Evolutionary conservation across 1,139 yeast genomes (phyloP), one percentile per base, ranked within the genome.

Genomic region (Blastobotrys malaysiensis): DNA sequence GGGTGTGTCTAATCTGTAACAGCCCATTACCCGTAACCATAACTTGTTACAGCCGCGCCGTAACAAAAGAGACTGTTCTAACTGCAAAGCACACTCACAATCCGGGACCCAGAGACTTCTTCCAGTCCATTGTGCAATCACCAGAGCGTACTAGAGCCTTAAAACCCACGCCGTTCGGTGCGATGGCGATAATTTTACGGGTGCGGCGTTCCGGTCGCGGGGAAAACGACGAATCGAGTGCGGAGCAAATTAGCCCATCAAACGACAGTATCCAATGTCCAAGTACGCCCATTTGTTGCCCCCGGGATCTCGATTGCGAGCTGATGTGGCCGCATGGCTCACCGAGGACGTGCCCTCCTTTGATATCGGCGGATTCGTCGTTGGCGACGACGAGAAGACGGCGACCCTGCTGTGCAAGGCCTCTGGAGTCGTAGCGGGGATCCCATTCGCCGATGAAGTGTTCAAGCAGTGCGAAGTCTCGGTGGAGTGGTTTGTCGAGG

Each of bases 341-440:
- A 75, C 80, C 3, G 98, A 91, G 66, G 98, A 91, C 66, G 95
- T 87, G 4, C 97, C 98, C 1, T 83, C 95, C 0, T 91, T 91
- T 65, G 98, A 91, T 69, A 87, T 84, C 63, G 98, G 98, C 43
- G 98, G 96, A 1, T 89, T 74, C 66, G 98, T 91, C 1, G 98
- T 91, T n/a, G 97, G 98, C 5, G 78, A 79, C 57, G 84, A 78
- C 52, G 65, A 63, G 9, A 88, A 88, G 66, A 77, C 83, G 1
- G 97, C 95, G 1, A 83, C 88, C 1, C 76, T 91, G 48, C 86
- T 81, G 70, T 86, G 95, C 77, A 91, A 91, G 71, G 86, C 86
- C 59, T 73, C 73, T 18, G 97, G 97, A 24, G 76, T 89, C 16
- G 74, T 91, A n/a, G 82, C 90, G 43, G 98, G 98, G 14, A 82